A percentile compares a stretch with the other conserved stretches of the same genome.
phyloP scores from a whole-genome alignment of 108 stramenopile genomes.

The Pinguiococcus pyrenoidosus region DNA sequence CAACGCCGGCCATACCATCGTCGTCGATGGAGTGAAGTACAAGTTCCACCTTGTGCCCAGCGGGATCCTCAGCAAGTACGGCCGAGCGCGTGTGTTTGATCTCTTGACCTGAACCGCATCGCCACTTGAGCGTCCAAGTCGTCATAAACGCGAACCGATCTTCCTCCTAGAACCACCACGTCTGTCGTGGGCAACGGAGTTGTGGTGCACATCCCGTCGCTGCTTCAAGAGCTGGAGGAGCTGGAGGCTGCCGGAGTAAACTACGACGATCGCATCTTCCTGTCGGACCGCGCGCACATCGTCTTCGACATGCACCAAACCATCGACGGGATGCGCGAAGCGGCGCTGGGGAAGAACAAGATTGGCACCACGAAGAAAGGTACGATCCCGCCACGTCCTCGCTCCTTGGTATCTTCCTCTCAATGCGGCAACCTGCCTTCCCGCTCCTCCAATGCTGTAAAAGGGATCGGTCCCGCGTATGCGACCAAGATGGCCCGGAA shows the following conservation, averaged over 20 bases:
- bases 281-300: slow-evolving; percentile 90
- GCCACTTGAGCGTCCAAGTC: too few species aligned
- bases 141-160: too few species aligned
- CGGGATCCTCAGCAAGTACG: slow-evolving; percentile 87
- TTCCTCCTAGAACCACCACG: too few species aligned
- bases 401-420: not conserved
- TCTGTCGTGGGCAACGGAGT: too few species aligned
- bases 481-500: slow-evolving; percentile 88
- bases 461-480: slow-evolving; percentile 96
- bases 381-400: not conserved
- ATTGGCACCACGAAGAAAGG: slow-evolving; percentile 6
- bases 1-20: slow-evolving; percentile 95
- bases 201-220: slow-evolving; percentile 87
- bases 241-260: slow-evolving; percentile 57
- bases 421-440: not conserved
- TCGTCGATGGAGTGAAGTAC: slow-evolving; percentile 84
- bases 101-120: too few species aligned
- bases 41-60: slow-evolving; percentile 97
- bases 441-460: slow-evolving; percentile 18
- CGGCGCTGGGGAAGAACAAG: slow-evolving; percentile 55
- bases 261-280: slow-evolving; percentile 64
- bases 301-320: slow-evolving; percentile 97
- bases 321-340: slow-evolving; percentile 73
- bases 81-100: too few species aligned
- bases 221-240: slow-evolving; percentile 72